Evolutionary conservation across 2,329 filamentous ascomycete species (phyloP).

Genomic region (Fusarium miscanthi): DNA sequence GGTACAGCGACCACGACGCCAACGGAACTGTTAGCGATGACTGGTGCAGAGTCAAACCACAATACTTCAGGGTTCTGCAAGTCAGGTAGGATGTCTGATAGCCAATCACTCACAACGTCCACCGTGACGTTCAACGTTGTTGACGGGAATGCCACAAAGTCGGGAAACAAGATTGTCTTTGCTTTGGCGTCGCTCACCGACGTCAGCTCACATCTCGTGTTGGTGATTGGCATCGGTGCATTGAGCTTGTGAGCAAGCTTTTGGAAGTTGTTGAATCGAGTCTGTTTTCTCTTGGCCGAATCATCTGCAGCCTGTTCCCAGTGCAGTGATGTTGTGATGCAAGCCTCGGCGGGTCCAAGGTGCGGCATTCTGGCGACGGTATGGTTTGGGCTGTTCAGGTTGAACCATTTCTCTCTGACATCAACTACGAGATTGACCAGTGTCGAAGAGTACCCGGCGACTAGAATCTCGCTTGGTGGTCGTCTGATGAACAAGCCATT

Average conservation of each 20-base stretch:
- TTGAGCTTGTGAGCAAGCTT: constrained; percentile 29
- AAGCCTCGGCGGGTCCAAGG: constrained; percentile 27
- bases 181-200: constrained; percentile 2
- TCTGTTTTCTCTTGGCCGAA: constrained; percentile 18
- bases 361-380: constrained; percentile 37
- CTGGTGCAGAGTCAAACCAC: constrained; percentile 31
- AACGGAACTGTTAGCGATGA: constrained; percentile 23
- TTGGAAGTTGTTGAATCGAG: constrained; percentile 25
- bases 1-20: constrained; percentile 22
- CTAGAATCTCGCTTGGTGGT: constrained; percentile 21
- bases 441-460: constrained; percentile 21
- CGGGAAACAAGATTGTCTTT: constrained; percentile 14
- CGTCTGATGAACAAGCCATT: constrained; percentile 23
- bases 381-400: constrained; percentile 31
- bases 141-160: constrained; percentile 26
- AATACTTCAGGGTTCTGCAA: constrained; percentile 22
- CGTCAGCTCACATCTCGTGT: constrained; percentile 28
- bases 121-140: constrained; percentile 11
- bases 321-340: constrained; percentile 30
- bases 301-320: constrained; percentile 34
- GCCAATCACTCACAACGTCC: constrained; percentile 14
- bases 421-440: constrained; percentile 26
- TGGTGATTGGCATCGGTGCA: constrained; percentile 27
- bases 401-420: constrained; percentile 29
- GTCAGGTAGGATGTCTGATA: background rate